These are phyloP conservation scores for Pittosporum tobira DNA, from an alignment of 129 eudicot genomes.

Conservation along the genomic window DNA sequence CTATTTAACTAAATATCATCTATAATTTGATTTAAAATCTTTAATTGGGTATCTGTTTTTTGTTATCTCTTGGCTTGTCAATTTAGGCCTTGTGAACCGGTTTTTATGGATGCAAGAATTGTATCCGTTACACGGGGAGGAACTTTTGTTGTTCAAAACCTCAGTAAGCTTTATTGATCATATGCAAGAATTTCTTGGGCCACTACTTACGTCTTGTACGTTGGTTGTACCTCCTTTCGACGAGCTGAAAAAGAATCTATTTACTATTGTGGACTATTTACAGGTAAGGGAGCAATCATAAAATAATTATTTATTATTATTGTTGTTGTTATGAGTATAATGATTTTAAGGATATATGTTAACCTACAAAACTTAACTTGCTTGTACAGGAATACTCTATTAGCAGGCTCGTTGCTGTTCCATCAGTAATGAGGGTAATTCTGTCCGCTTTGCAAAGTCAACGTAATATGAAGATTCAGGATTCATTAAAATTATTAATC, in stretches of 20 bases:
- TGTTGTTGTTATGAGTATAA: no score
- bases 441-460: slow-evolving; percentile 54
- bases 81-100: slow-evolving; percentile 82
- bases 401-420: slow-evolving; percentile 75
- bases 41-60: background rate
- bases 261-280: slow-evolving; percentile 42
- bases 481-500: slow-evolving; percentile 51
- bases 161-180: slow-evolving; percentile 87
- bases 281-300: slow-evolving; percentile 43
- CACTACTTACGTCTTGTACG: slow-evolving; percentile 64
- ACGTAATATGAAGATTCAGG: slow-evolving; percentile 19
- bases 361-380: no score
- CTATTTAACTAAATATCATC: slow-evolving; percentile 1
- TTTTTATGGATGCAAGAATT: slow-evolving; percentile 82
- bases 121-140: slow-evolving; percentile 64
- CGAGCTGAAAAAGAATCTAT: slow-evolving; percentile 56
- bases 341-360: no score
- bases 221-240: slow-evolving; percentile 73
- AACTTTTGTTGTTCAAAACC: slow-evolving; percentile 73
- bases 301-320: background rate
- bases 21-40: background rate
- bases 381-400: slow-evolving; percentile 57
- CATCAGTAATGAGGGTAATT: slow-evolving; percentile 67
- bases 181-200: slow-evolving; percentile 78
- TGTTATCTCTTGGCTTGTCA: background rate